Base-by-base conservation (phyloP, 768 basidiomycete species). In the Arthromyces matolae region DNA sequence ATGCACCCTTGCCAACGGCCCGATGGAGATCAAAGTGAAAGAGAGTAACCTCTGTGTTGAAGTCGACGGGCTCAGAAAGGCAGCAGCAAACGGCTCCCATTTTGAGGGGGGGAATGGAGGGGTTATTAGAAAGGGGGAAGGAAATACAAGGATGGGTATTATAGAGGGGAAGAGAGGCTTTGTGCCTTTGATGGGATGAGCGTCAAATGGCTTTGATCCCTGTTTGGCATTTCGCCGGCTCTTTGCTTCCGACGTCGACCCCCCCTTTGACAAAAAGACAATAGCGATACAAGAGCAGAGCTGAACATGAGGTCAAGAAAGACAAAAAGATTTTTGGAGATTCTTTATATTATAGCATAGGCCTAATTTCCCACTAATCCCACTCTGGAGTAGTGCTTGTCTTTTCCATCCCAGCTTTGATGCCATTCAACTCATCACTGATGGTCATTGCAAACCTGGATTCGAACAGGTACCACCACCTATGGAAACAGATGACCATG, bases 21-120 rank as follows among this genome's bases (percentile, higher is more conserved):
- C 93, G 81, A 63, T 96, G 85, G 38, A 99, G 86, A 64, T 95
- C 90, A 62, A 98, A 99, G 71, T 98, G 95, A 70, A 87, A 98
- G 40, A 99, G 84, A 63, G 83, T 90, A 66, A 86, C 81, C 60
- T 93, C 89, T 38, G 78, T 74, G 54, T 89, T 84, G 65, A 89
- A 90, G 72, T 93, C 90, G 56, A 93, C 79, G 18, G 88, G 87
- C 69, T 89, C 76, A 67, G 82, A 81, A 61, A 80, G 74, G 63
- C 77, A 78, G 65, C 76, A 79, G 50, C 65, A 65, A 20, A 68
- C 60, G 56, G 66, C 71, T 62, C 81, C 81, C 81, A 83, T 83
- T 45, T 66, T 65, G 22, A n/a, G n/a, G n/a, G n/a, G n/a, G n/a
- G 20, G 73, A 71, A 71, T 69, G 55, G 61, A 60, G 64, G 52